Base-by-base conservation (phyloP, 2,329 filamentous ascomycete genomes). In the Meredithiella fracta region DNA sequence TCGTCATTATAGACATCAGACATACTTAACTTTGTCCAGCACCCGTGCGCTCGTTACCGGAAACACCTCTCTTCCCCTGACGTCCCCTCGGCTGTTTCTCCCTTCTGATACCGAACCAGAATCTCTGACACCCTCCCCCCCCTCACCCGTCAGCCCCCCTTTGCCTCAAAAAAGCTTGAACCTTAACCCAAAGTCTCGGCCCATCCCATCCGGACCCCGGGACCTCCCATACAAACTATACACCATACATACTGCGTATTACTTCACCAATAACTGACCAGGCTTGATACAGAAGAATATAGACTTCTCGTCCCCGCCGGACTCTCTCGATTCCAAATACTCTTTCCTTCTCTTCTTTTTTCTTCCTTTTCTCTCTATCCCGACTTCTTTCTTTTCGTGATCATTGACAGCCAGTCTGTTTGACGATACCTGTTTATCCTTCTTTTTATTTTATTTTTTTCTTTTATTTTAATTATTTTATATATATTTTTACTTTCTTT, bases 351-450 rank as follows among this genome's bases (percentile, higher is more conserved):
- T 64, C 65, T 59, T 61, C 63, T 65, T 62, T 60, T 60, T 62
- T 66, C 64, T 63, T 65, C 63, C 63, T 67, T 55, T 64, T 62
- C 61, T 64, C 60, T 65, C 66, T 64, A 60, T 34, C 49, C 25
- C 49, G 49, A 51, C 49, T 31, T 60, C 62, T 44, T 57, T 54
- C 42, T 42, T 23, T 56, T 56, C 51, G 42, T 53, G 40, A 53
- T 59, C 54, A 31, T 51, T 63, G 62, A 64, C 67, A 67, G 71
- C 75, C 68, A 75, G 76, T 75, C 73, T 70, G 77, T 63, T 58
- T 17, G 60, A 64, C 63, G 65, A 58, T 59, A 62, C 63, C 61
- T 62, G 63, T 63, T 66, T 67, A 62, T 64, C 40, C 17, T 51
- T 51, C 47, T 29, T 34, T 37, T 51, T 15, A 29, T 44, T 31